Evolutionary conservation across 495 filamentous ascomycete species (phyloP), one percentile per base, ranked within the genome.

Genomic region (Thozetella sp.): DNA sequence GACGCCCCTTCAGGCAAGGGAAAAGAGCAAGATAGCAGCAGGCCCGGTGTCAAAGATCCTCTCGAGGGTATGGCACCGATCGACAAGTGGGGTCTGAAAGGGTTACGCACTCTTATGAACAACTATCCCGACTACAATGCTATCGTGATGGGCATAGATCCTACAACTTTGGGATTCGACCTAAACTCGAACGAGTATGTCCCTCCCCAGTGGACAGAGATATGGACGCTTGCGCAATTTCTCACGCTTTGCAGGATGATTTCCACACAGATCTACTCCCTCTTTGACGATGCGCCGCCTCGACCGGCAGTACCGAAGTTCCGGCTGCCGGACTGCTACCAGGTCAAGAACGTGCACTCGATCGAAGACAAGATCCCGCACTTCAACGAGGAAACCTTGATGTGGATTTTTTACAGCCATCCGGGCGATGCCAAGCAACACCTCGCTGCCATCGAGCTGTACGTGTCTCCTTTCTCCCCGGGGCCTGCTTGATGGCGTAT

Each of bases 351-450:
- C 65, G 89, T 96, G 26, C 91, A 93, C 64, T 85, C 87, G 17
- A 79, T 97, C 20, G 85, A 91, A 50, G 83, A 86, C 54, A 90
- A 93, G 62, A 90, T 96, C 50, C 78, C 81, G 17, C 90, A 87
- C 55, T 96, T 97, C 76, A 90, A 89, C 61, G 92, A 96, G 58
- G 93, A 97, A 70, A 96, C 93, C 0, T 80, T 97, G 56, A 93
- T 97, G 71, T 93, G 89, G 78, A 95, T 97, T 61, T 97, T 97
- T 80, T 97, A 96, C 77, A 92, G 88, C 74, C 90, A 90, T 74
- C 91, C 93, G 1, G 78, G 87, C 27, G 93, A 96, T 68, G 81
- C 90, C 59, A 85, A 93, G 74, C 93, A 97, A 72, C 90, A 96
- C 61, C 73, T 92, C 60, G 93, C 90, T 11, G 92, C 92, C 1